phyloP scores from a whole-genome alignment of 2,329 filamentous ascomycete genomes.

The Helicocarpus griseus region DNA sequence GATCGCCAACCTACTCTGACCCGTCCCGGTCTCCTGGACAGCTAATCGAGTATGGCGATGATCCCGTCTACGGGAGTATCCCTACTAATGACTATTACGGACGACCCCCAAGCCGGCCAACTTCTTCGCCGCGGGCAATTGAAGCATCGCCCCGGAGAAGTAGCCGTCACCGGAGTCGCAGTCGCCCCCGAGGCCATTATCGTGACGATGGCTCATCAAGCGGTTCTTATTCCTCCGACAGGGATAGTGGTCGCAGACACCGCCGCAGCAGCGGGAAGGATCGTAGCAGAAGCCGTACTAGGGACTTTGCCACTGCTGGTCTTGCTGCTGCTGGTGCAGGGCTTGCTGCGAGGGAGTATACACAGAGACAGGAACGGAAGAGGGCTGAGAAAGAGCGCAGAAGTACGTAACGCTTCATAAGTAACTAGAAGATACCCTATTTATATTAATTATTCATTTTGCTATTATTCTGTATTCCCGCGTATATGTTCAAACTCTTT shows the following conservation, averaged over 20 bases:
- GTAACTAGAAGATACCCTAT: slow-evolving; percentile 14
- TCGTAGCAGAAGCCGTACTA: slow-evolving; percentile 31
- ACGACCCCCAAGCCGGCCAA: slow-evolving; percentile 28
- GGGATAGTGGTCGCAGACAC: slow-evolving; percentile 22
- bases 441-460: slow-evolving; percentile 1
- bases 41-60: slow-evolving; percentile 55
- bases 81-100: slow-evolving; percentile 38
- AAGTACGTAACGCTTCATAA: slow-evolving; percentile 32
- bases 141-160: slow-evolving; percentile 26
- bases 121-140: slow-evolving; percentile 21
- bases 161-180: slow-evolving; percentile 33
- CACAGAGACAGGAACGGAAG: slow-evolving; percentile 47
- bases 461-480: background rate
- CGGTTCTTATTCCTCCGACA: slow-evolving; percentile 30
- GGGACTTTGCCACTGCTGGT: slow-evolving; percentile 43
- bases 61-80: slow-evolving; percentile 50
- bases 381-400: slow-evolving; percentile 43
- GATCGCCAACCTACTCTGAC: slow-evolving; percentile 32
- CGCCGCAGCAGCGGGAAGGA: slow-evolving; percentile 21
- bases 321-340: slow-evolving; percentile 50
- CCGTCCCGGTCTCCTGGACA: slow-evolving; percentile 35
- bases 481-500: background rate
- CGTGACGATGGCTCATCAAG: slow-evolving; percentile 25
- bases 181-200: slow-evolving; percentile 33
- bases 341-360: slow-evolving; percentile 48